Base-by-base conservation (phyloP, 345 rosid species). In the Populus alba region DNA sequence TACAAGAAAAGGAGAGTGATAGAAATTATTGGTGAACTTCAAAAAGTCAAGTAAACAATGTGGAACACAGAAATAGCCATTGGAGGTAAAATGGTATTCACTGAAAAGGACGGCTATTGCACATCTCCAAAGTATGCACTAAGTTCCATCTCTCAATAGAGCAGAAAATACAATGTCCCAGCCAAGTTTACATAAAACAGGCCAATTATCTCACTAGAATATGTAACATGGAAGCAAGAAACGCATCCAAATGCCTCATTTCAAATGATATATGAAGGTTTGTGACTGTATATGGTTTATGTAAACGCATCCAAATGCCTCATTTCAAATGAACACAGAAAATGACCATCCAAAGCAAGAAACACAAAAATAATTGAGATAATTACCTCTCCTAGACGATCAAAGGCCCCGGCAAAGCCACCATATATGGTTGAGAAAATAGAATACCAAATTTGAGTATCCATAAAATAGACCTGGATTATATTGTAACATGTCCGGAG, bases 391-490 rank as follows among this genome's bases (percentile, higher is more conserved):
- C 99, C 99, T 53, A 93, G 85, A 72, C 94, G 97, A 86, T 95
- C 97, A 83, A 91, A 92, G 79, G 98, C 99, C 66, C 99, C 98
- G 86, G 85, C 77, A 85, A 91, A 82, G 78, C 99, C 99, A 87
- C 99, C 99, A 82, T 82, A 92, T 78, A 92, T 80, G 51, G 99
- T 95, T 68, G 99, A 95, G 85, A 84, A 90, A 74, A 94, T 84
- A 63, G 98, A 78, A 87, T 95, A 95, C 99, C 98, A 95, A 77
- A 95, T 91, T 88, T 95, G 99, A 71, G 96, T 88, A 85, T 95
- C 99, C 98, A 95, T 90, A 69, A 94, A 94, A 78, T 94, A 94
- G 61, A 94, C 90, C 97, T 94, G 88, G 86, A 82, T 62, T 27
- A 70, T 74, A 86, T 43, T 59, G 63, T 73, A 78, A 78, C 69